phyloP scores from a whole-genome alignment of 176 grass and related monocot genomes.

The Dendrocalamus sinicus region DNA sequence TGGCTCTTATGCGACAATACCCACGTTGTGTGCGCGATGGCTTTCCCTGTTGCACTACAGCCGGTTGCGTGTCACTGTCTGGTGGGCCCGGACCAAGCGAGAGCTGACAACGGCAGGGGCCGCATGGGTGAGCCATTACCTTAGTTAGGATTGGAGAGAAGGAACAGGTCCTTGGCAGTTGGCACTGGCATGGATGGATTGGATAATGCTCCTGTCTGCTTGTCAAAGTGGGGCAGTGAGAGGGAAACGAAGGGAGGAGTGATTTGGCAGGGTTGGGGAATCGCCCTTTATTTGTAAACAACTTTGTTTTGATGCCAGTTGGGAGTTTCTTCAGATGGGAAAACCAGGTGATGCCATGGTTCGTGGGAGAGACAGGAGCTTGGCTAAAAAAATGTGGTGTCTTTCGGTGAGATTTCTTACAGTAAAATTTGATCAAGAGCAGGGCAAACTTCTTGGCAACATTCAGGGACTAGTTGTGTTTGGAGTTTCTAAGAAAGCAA shows the following conservation, averaged over 20 bases:
- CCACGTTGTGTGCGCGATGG: conserved; percentile 33
- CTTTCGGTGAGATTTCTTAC: background rate
- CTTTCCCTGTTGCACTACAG: conserved; percentile 6
- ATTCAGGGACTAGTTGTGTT: background rate
- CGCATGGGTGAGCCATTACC: conserved; percentile 27
- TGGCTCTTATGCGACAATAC: conserved; percentile 49
- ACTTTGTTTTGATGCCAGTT: conserved; percentile 27
- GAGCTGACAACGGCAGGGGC: conserved; percentile 25
- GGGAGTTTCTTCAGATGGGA: conserved; percentile 35
- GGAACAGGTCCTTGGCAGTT: conserved; percentile 25
- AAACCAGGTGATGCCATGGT: conserved; percentile 7
- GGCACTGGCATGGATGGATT: conserved; percentile 28
- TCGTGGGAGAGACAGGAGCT: background rate
- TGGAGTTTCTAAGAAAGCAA: background rate
- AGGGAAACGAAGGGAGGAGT: conserved; percentile 38
- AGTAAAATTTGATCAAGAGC: background rate
- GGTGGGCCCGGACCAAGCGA: conserved; percentile 1
- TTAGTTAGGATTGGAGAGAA: conserved; percentile 13
- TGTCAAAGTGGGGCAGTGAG: conserved; percentile 42
- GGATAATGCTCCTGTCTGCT: conserved; percentile 48
- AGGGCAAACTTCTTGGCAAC: background rate
- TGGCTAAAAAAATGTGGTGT: background rate
- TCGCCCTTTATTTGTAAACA: conserved; percentile 32
- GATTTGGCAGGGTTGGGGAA: conserved; percentile 38
- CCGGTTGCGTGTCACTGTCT: conserved; percentile 43